phyloP scores from a whole-genome alignment of 257 asterid genomes.

The Capsicum baccatum region DNA sequence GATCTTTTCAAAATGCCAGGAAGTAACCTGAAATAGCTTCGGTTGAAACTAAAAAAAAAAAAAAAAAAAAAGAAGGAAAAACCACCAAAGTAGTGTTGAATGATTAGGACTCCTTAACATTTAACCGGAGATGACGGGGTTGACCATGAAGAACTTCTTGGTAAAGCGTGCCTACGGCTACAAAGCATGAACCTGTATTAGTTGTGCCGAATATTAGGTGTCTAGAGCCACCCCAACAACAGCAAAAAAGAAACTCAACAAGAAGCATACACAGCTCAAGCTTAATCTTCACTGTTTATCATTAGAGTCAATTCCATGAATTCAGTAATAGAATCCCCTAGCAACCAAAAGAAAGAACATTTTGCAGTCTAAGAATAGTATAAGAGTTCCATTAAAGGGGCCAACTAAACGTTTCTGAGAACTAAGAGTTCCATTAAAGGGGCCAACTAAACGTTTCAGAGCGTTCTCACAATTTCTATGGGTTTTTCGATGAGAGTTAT shows the following conservation, averaged over 20 bases:
- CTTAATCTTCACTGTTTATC: neutral
- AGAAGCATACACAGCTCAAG: neutral
- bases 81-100: neutral
- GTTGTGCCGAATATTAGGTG: neutral
- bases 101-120: neutral
- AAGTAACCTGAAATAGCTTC: neutral
- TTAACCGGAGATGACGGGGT: neutral
- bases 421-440: neutral
- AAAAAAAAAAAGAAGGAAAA: neutral
- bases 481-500: neutral
- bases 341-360: neutral
- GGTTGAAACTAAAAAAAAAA: neutral
- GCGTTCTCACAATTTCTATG: neutral
- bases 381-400: neutral
- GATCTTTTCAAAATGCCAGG: neutral
- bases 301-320: neutral
- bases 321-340: constrained; percentile 2
- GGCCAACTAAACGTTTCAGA: neutral
- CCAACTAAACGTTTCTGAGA: neutral
- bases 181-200: neutral
- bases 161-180: neutral
- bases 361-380: neutral
- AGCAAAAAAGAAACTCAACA: neutral
- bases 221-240: neutral
- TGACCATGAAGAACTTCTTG: neutral